These are phyloP conservation scores for Phylloboletellus chloephorus DNA, from an alignment of 1,284 basidiomycete genomes.

Conservation along the genomic window DNA sequence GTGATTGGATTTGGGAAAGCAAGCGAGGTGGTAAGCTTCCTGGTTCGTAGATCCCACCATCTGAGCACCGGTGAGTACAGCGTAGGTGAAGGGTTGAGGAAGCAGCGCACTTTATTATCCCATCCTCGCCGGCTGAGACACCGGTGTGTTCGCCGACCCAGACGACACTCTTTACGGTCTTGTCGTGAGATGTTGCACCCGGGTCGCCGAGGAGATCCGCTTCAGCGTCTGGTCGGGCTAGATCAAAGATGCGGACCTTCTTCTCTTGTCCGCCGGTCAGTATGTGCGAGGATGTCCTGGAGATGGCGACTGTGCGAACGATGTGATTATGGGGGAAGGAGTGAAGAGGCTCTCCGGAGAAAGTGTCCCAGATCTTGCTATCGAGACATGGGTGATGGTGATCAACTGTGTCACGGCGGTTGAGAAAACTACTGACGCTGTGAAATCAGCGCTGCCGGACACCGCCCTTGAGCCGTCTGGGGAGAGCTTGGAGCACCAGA, in stretches of 20 bases:
- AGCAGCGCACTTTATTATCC: constrained; percentile 71
- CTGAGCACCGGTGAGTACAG: constrained; percentile 37
- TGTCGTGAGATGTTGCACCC: constrained; percentile 69
- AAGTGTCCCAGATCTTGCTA: constrained; percentile 98
- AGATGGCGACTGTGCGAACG: constrained; percentile 89
- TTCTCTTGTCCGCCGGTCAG: constrained; percentile 97
- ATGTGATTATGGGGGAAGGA: constrained; percentile 98
- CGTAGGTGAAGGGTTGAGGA: not conserved
- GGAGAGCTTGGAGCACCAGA: constrained; percentile 96
- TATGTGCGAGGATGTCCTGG: constrained; percentile 60
- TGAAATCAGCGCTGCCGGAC: constrained; percentile 95
- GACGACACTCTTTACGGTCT: constrained; percentile 86
- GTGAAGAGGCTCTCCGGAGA: constrained; percentile 78
- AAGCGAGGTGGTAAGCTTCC: constrained; percentile 65
- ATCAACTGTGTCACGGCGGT: constrained; percentile 1
- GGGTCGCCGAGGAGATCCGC: constrained; percentile 72
- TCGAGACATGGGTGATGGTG: constrained; percentile 4
- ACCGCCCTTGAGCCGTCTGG: constrained; percentile 81
- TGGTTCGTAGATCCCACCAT: constrained; percentile 94
- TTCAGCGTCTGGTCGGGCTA: constrained; percentile 78
- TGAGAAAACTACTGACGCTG: constrained; percentile 76
- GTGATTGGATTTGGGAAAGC: constrained; percentile 79
- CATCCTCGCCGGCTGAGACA: constrained; percentile 90
- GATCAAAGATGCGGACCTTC: constrained; percentile 93
- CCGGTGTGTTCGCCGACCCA: constrained; percentile 87